Conservation (phyloP, 1,284 basidiomycete genomes). For the Naganishia albida region DNA sequence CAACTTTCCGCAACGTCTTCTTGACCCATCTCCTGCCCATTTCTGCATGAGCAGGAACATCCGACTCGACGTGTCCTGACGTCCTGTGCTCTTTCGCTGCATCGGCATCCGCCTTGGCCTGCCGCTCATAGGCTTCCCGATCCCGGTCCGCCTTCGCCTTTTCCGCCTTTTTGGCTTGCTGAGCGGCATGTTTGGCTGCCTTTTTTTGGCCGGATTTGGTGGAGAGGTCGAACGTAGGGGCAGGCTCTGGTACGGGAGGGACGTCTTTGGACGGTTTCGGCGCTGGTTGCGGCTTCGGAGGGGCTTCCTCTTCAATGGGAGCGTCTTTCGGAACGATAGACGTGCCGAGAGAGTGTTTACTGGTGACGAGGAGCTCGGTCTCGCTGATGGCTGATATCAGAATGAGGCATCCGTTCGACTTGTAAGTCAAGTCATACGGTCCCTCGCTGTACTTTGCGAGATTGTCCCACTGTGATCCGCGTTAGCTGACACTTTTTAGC, state of each 20-base stretch:
- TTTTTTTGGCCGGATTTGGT: constrained; percentile 30
- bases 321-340: constrained; percentile 5
- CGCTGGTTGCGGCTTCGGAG: not conserved
- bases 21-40: constrained; percentile 68
- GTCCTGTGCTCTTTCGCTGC: constrained; percentile 31
- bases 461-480: constrained; percentile 68
- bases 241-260: not conserved
- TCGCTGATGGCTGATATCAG: constrained; percentile 86
- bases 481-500: constrained; percentile 19
- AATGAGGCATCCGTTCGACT: constrained; percentile 98
- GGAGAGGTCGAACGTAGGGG: constrained; percentile 18
- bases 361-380: constrained; percentile 76
- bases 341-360: constrained; percentile 76
- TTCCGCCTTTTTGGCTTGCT: constrained; percentile 15
- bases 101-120: constrained; percentile 15
- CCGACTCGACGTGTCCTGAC: constrained; percentile 36
- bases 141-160: constrained; percentile 20
- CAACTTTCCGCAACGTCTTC: constrained; percentile 66
- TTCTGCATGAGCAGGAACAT: constrained; percentile 46
- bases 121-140: constrained; percentile 23
- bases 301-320: not conserved
- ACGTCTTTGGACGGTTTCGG: not conserved
- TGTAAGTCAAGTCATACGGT: constrained; percentile 87
- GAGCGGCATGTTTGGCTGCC: constrained; percentile 16
- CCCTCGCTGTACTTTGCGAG: constrained; percentile 70